Base-by-base conservation (phyloP, 345 rosid genomes). In the Excoecaria cochinchinensis region DNA sequence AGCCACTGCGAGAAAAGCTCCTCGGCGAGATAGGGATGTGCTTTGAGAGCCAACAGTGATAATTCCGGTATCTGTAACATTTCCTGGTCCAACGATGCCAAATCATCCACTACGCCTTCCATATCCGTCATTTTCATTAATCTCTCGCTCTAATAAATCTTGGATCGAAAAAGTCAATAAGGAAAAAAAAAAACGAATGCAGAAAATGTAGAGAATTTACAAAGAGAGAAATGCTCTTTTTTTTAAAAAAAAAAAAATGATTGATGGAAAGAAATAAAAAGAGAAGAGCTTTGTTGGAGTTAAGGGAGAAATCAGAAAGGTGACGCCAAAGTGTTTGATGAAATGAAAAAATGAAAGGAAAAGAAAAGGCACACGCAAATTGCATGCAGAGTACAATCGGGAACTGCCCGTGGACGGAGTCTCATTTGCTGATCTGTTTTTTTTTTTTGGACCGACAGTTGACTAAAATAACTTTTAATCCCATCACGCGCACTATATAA, bases 1-100 rank as follows among this genome's bases (percentile, higher is more conserved):
- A 95, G 96, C 99, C 99, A 93, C 85, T 89, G 93, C 59, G 90
- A 92, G 78, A 91, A 95, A 69, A 95, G 92, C 74, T 79, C 83
- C 78, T 89, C 90, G 0, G 90, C 87, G 76, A 93, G 89, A 67
- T 78, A 84, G 8, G 96, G 90, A 75, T 87, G 84, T 16, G 97
- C 88, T 84, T 91, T 89, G 48, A 95, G 82, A 14, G 86, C 89
- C 62, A 83, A 70, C 0, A 97, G 91, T 59, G 99, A 84, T 80
- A 95, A 73, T 86, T 95, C 98, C 61, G 75, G 91, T 3, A 95
- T 86, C 88, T 90, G 97, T 80, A 93, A 82, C 75, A 89, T 67
- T 78, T 95, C 99, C 69, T 91, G 85, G 58, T 95, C 95, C 70
- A 95, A 66, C 72, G 76, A 81, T 55, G 89, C 82, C 89, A 88